Evolutionary conservation across 441 rosid species (phyloP), one percentile per base, ranked within the genome.

Genomic region (Brassica balearica): DNA sequence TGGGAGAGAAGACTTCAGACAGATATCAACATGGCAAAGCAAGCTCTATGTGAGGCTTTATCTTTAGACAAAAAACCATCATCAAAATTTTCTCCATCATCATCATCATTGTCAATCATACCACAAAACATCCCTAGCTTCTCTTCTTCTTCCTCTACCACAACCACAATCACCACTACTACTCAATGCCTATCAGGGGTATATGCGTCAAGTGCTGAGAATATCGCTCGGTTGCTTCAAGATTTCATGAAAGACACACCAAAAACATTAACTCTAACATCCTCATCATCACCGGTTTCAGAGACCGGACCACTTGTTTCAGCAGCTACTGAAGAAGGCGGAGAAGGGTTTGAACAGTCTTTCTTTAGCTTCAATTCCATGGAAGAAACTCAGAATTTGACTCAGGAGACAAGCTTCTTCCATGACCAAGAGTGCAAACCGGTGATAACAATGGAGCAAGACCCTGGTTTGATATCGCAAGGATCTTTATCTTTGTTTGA

Each of bases 1-100:
- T 89, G 93, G 93, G 93, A 89, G 79, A 82, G 87, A 67, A 82
- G 89, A 71, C 93, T 89, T 56, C 93, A 89, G 58, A 87, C 93
- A 2, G 91, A 89, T 70, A 87, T 89, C 60, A 82, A 82, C 71
- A 87, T 77, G 88, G 93, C 93, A 4, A 89, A 85, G 65, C 89
- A 81, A 76, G 93, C 91, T 43, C 86, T 87, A 4, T 82, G 82
- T 15, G 88, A 86, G 71, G 91, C 93, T 19, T 58, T 89, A 32
- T 89, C 89, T n/a, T 71, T 89, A 58, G 88, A 84, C 77, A 86
- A 82, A 56, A 8, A 85, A 72, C 80, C 75, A 77, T 68, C 84
- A 43, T 51, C 72, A 59, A 46, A 46, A 46, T 6, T 46, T 46
- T 46, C 53, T 46, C 80, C 75, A 77, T 68, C 84, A 56, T 66